Conservation (phyloP, 805 yeast species). For the Saccharomycopsis guyanensis region DNA sequence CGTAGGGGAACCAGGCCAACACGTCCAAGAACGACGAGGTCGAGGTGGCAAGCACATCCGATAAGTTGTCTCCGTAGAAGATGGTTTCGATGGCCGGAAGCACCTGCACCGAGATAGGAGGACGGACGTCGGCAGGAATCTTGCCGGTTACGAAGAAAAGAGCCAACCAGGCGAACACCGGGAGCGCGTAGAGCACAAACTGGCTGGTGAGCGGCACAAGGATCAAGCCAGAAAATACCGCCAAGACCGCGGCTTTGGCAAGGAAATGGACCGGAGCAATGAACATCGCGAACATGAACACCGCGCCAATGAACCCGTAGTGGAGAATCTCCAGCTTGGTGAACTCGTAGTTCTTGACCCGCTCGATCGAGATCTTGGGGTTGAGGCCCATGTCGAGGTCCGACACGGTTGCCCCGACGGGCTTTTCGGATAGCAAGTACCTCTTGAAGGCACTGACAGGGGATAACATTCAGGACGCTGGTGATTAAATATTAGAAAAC, state of each 20-base stretch:
- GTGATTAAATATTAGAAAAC: too few relatives aligned
- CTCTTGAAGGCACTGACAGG: conserved; percentile 29
- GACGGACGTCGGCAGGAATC: conserved; percentile 68
- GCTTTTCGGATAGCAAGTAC: conserved; percentile 49
- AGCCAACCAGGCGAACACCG: conserved; percentile 79
- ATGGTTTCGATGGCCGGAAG: conserved; percentile 90
- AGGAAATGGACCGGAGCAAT: conserved; percentile 50
- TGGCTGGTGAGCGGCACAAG: conserved; percentile 75
- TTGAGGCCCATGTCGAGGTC: conserved; percentile 44
- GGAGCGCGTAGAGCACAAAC: conserved; percentile 75
- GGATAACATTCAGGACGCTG: not conserved
- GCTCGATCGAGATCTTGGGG: conserved; percentile 34
- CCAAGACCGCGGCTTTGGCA: conserved; percentile 26
- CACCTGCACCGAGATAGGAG: conserved; percentile 82
- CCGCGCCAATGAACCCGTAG: conserved; percentile 41
- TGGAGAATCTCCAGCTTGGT: conserved; percentile 42
- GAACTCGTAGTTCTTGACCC: conserved; percentile 37
- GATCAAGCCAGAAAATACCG: conserved; percentile 38
- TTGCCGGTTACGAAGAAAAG: conserved; percentile 71
- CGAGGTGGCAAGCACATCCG: conserved; percentile 71
- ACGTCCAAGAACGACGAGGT: conserved; percentile 62
- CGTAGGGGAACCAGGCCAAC: conserved; percentile 95
- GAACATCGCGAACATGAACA: conserved; percentile 51
- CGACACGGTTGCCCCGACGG: conserved; percentile 38
- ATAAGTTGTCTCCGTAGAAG: conserved; percentile 82